A percentile compares a stretch with the other conserved stretches of the same genome.
phyloP scores from a whole-genome alignment of 2,329 filamentous ascomycete species.

The Neocucurbitaria cava region DNA sequence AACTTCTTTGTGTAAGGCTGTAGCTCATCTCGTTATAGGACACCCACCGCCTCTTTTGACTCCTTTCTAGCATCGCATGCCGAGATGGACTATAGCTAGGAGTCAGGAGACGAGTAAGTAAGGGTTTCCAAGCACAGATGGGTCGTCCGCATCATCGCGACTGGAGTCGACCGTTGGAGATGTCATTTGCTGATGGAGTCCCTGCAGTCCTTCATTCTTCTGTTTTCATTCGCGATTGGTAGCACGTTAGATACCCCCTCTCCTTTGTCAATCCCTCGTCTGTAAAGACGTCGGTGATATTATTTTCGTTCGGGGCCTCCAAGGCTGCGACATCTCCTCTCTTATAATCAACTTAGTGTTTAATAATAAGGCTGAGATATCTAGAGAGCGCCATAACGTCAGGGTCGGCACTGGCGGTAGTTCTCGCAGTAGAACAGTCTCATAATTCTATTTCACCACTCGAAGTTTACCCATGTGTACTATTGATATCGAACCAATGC shows the following conservation, averaged over 20 bases:
- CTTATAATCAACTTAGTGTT: neutral
- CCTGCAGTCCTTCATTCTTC: neutral
- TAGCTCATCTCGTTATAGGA: neutral
- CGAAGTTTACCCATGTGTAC: neutral
- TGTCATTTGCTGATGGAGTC: neutral
- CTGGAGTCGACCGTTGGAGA: neutral
- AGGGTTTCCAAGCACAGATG: neutral
- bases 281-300: neutral
- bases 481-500: no score
- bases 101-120: neutral
- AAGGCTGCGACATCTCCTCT: neutral
- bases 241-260: conserved; percentile 1
- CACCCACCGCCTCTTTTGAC: neutral
- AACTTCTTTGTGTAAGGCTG: neutral
- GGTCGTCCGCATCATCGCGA: neutral
- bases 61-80: neutral
- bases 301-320: neutral
- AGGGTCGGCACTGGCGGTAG: neutral
- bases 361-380: neutral
- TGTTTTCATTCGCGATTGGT: neutral
- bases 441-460: neutral
- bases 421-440: neutral
- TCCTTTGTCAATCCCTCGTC: neutral
- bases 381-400: neutral
- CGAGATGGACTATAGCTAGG: neutral